Percentiles rank a stretch among this genome's conserved stretches.
phyloP scores from a whole-genome alignment of 768 basidiomycete genomes.

The Naganishia vishniacii region DNA sequence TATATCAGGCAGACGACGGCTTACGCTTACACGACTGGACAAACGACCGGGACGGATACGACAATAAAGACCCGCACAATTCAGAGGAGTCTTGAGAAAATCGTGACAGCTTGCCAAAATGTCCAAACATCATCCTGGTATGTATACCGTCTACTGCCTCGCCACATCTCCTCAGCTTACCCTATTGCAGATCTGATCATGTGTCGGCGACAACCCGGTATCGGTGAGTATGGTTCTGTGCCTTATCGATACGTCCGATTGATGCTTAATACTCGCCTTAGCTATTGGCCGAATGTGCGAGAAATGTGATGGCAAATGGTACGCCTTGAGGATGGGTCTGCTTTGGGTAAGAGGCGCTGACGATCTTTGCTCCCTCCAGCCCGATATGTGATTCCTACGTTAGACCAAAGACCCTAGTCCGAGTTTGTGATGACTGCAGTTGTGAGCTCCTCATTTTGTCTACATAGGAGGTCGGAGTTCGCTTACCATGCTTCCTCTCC shows the following conservation, averaged over 20 bases:
- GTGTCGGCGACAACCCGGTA: constrained; percentile 96
- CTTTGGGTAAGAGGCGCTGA: background rate
- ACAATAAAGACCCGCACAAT: too few species aligned
- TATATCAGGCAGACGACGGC: too few species aligned
- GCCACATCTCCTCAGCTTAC: background rate
- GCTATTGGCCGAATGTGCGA: constrained; percentile 97
- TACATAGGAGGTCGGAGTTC: background rate
- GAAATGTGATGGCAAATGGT: constrained; percentile 99
- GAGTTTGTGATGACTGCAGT: constrained; percentile 99
- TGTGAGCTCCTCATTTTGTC: constrained; percentile 59
- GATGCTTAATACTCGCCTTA: constrained; percentile 49
- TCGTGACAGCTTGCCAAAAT: constrained; percentile 10
- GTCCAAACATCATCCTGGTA: constrained; percentile 89
- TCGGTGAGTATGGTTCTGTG: too few species aligned
- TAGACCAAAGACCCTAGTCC: constrained; percentile 91
- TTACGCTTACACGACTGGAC: too few species aligned
- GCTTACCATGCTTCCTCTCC: constrained; percentile 6
- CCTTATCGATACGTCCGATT: too few species aligned
- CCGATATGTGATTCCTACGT: constrained; percentile 99
- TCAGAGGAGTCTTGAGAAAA: too few species aligned
- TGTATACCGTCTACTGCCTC: constrained; percentile 22
- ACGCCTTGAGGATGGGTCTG: constrained; percentile 34
- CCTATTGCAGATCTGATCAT: constrained; percentile 76
- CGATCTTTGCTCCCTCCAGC: constrained; percentile 50
- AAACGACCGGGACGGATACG: too few species aligned